Evolutionary conservation across 2,329 filamentous ascomycete species (phyloP).

Genomic region (Thermomyces lanuginosus): DNA sequence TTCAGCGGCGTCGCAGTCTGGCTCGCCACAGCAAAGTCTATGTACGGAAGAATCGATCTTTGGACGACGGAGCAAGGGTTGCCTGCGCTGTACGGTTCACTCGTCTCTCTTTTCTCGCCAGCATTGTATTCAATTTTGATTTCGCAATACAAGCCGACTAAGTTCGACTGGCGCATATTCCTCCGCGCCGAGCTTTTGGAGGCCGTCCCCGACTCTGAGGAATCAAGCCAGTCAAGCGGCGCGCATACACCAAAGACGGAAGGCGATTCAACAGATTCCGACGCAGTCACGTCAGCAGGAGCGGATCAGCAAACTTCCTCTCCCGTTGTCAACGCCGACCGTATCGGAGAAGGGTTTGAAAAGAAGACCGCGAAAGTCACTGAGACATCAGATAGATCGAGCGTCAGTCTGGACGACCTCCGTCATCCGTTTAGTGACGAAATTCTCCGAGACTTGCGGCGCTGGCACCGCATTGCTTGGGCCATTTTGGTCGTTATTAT

Average conservation of each 20-base stretch:
- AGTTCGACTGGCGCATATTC: conserved; percentile 32
- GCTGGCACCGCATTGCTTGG: conserved; percentile 28
- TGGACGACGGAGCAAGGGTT: conserved; percentile 24
- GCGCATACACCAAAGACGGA: conserved; percentile 1
- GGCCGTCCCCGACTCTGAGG: conserved; percentile 4
- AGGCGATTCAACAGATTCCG: conserved; percentile 2
- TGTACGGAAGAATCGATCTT: conserved; percentile 27
- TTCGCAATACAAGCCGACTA: conserved; percentile 24
- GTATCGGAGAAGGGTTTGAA: neutral
- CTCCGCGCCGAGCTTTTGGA: conserved; percentile 26
- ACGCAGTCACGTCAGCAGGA: conserved; percentile 2
- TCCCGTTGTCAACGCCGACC: neutral
- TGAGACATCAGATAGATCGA: no score
- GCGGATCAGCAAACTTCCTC: conserved; percentile 2
- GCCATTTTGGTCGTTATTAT: conserved; percentile 27
- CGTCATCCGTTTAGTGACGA: conserved; percentile 28
- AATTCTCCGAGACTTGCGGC: conserved; percentile 18
- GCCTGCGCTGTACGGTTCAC: conserved; percentile 31
- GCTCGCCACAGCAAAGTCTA: conserved; percentile 25
- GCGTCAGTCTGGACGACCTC: conserved; percentile 22
- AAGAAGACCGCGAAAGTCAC: no score
- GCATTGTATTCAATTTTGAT: conserved; percentile 31
- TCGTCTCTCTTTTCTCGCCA: conserved; percentile 32
- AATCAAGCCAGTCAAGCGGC: conserved; percentile 5
- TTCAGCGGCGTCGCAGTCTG: conserved; percentile 29